phyloP scores from a whole-genome alignment of 2,329 filamentous ascomycete species.

The Neoscytalidium dimidiatum region DNA sequence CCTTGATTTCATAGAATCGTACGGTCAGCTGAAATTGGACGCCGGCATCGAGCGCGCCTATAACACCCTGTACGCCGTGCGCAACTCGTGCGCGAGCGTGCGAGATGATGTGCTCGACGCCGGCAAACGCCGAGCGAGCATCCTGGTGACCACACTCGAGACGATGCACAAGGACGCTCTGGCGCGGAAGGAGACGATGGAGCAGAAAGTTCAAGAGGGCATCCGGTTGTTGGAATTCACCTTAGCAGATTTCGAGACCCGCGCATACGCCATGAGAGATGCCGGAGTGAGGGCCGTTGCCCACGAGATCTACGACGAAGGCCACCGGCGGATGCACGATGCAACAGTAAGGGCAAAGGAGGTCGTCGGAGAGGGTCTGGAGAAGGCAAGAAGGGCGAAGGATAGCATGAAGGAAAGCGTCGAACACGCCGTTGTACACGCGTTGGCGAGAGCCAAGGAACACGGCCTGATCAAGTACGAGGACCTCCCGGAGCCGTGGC shows the following conservation, averaged over 20 bases:
- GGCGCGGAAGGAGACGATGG: conserved; percentile 79
- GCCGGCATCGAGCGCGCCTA: conserved; percentile 82
- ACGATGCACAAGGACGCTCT: conserved; percentile 83
- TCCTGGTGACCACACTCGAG: conserved; percentile 93
- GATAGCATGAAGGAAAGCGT: conserved; percentile 62
- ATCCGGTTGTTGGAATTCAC: conserved; percentile 85
- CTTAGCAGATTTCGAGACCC: conserved; percentile 79
- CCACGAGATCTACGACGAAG: conserved; percentile 72
- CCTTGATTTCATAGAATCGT: conserved; percentile 84
- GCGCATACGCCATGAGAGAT: conserved; percentile 77
- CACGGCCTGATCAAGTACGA: conserved; percentile 85
- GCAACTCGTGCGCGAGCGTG: conserved; percentile 83
- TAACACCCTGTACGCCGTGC: conserved; percentile 80
- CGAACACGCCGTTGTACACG: conserved; percentile 80
- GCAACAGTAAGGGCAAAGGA: conserved; percentile 72
- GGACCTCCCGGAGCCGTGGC: conserved; percentile 88
- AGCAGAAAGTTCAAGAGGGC: conserved; percentile 87
- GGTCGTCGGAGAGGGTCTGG: conserved; percentile 78
- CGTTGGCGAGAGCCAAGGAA: conserved; percentile 73
- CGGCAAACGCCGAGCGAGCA: conserved; percentile 77
- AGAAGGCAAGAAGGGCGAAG: conserved; percentile 79
- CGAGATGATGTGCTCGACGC: conserved; percentile 89
- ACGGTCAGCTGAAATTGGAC: conserved; percentile 81
- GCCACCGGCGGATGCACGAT: conserved; percentile 78
- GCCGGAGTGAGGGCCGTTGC: conserved; percentile 74